Evolutionary conservation across 441 rosid species (phyloP).

Genomic region (Gossypium aridum): DNA sequence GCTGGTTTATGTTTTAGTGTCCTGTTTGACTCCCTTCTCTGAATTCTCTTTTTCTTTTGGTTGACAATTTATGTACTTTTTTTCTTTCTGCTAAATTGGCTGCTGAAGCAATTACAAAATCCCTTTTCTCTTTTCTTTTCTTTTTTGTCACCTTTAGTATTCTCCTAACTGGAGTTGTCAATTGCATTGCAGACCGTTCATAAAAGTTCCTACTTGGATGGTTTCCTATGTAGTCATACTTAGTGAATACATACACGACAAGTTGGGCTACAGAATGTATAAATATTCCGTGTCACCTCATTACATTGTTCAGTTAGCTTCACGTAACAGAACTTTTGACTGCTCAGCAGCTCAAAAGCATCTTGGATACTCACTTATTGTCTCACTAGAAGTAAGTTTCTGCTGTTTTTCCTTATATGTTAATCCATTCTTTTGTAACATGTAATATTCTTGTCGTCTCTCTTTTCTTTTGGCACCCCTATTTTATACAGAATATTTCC

Average conservation of each 20-base stretch:
- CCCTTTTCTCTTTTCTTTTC: background rate
- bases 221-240: conserved; percentile 37
- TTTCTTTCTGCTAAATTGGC: background rate
- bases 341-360: conserved; percentile 69
- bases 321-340: conserved; percentile 71
- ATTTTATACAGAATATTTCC: background rate
- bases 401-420: background rate
- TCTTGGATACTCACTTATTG: conserved; percentile 64
- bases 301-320: conserved; percentile 52
- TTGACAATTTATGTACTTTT: background rate
- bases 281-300: conserved; percentile 39
- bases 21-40: background rate
- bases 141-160: background rate
- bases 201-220: conserved; percentile 54
- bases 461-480: background rate
- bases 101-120: background rate
- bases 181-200: conserved; percentile 59
- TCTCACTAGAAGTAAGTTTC: conserved; percentile 60
- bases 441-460: background rate
- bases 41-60: background rate
- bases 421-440: background rate
- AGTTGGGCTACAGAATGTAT: conserved; percentile 32
- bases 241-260: conserved; percentile 45
- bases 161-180: conserved; percentile 11
- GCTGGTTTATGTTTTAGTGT: background rate